Conservation (phyloP, 106 monocot species). For the Acorus calamus region DNA sequence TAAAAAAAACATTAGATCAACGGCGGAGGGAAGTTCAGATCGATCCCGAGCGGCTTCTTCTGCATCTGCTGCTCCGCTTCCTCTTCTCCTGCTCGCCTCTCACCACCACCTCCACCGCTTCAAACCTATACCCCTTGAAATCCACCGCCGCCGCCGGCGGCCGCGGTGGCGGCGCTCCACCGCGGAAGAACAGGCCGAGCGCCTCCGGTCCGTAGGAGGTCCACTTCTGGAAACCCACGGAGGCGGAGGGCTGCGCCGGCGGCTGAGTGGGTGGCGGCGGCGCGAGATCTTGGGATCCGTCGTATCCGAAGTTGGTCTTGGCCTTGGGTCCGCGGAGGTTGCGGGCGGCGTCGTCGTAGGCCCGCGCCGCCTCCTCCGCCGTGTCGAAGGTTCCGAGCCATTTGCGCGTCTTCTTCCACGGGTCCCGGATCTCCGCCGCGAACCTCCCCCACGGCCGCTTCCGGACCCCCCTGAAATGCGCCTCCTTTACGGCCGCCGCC, state of each 20-base stretch:
- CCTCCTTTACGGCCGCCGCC: constrained; percentile 13
- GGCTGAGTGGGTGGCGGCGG: neutral
- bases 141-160: constrained; percentile 7
- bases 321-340: constrained; percentile 33
- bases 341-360: constrained; percentile 33
- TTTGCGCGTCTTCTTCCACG: constrained; percentile 39
- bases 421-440: constrained; percentile 38
- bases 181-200: too few species aligned
- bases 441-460: constrained; percentile 40
- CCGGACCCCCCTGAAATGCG: constrained; percentile 35
- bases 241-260: neutral
- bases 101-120: constrained; percentile 13
- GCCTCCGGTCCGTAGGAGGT: too few species aligned
- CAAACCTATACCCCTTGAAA: constrained; percentile 22
- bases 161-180: neutral
- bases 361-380: constrained; percentile 32
- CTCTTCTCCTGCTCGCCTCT: constrained; percentile 21
- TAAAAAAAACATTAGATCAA: constrained; percentile 12
- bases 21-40: constrained; percentile 32
- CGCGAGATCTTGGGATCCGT: neutral
- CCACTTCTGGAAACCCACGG: too few species aligned
- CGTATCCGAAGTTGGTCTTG: constrained; percentile 32
- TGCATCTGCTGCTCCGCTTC: constrained; percentile 1
- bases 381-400: constrained; percentile 41
- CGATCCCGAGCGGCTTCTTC: constrained; percentile 24